phyloP scores from a whole-genome alignment of 2,329 filamentous ascomycete genomes.

The Diplodia seriata region DNA sequence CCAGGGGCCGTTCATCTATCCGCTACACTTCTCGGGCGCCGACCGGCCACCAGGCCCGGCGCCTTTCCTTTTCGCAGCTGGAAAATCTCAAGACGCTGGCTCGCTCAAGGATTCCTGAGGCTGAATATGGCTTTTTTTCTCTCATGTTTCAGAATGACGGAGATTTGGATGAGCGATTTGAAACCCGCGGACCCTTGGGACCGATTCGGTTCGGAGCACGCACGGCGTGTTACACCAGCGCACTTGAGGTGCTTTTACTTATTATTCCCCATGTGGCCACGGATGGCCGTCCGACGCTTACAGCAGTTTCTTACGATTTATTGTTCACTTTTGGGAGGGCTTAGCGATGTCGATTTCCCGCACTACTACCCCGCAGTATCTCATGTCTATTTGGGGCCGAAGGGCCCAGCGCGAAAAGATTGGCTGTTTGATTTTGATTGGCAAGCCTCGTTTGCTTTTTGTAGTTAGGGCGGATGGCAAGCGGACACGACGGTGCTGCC shows the following conservation, averaged over 20 bases:
- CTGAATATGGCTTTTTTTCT: constrained; percentile 17
- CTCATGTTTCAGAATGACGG: constrained; percentile 26
- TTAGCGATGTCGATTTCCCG: constrained; percentile 16
- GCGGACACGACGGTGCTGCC: not conserved
- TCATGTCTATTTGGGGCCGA: constrained; percentile 8
- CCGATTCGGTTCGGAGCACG: constrained; percentile 13
- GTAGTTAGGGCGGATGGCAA: constrained; percentile 18
- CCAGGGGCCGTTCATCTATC: constrained; percentile 20
- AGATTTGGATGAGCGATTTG: constrained; percentile 28
- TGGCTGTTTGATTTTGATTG: constrained; percentile 28
- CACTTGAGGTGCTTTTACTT: constrained; percentile 18
- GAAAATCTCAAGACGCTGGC: constrained; percentile 31
- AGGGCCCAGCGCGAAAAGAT: constrained; percentile 24
- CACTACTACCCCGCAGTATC: constrained; percentile 24
- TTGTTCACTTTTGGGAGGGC: constrained; percentile 20
- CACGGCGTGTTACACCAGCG: constrained; percentile 4
- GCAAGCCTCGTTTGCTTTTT: constrained; percentile 24
- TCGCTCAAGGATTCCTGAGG: constrained; percentile 30
- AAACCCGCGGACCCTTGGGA: constrained; percentile 4
- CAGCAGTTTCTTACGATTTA: constrained; percentile 27
- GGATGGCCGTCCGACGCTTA: constrained; percentile 20
- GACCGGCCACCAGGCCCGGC: not conserved
- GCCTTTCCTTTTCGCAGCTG: constrained; percentile 24
- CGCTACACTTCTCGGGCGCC: constrained; percentile 14
- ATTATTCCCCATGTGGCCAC: constrained; percentile 6